Conservation (phyloP, 2,329 filamentous ascomycete genomes). For the Monosporascus ibericus region DNA sequence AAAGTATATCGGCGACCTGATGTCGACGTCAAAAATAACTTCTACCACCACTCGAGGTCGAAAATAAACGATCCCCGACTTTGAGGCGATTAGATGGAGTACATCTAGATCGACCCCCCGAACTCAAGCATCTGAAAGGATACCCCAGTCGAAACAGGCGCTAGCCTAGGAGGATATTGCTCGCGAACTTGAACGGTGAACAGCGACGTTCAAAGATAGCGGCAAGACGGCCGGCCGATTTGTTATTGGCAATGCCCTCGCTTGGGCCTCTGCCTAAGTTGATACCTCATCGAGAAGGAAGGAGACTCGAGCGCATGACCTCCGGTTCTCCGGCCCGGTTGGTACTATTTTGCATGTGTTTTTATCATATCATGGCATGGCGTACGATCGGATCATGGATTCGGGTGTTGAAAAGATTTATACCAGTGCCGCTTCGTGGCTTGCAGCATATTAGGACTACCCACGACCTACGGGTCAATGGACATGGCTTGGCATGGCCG, state of each 20-base stretch:
- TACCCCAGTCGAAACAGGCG: background rate
- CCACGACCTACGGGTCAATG: constrained; percentile 12
- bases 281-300: background rate
- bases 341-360: constrained; percentile 19
- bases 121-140: background rate
- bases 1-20: constrained; percentile 95
- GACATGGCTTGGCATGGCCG: constrained; percentile 17
- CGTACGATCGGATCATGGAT: constrained; percentile 13
- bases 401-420: constrained; percentile 26
- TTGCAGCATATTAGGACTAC: constrained; percentile 21
- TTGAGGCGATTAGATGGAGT: background rate
- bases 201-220: background rate
- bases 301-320: constrained; percentile 1
- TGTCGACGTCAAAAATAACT: constrained; percentile 75
- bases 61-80: constrained; percentile 35
- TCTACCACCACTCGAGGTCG: constrained; percentile 46
- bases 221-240: background rate
- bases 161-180: background rate
- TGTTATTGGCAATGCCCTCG: background rate
- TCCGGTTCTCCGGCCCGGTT: constrained; percentile 6
- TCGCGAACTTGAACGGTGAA: background rate
- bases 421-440: constrained; percentile 24
- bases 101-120: background rate
- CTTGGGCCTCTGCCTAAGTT: background rate
- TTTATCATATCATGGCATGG: constrained; percentile 15